phyloP scores from a whole-genome alignment of 1,284 basidiomycete genomes.

The Fomitopsis pinicola region DNA sequence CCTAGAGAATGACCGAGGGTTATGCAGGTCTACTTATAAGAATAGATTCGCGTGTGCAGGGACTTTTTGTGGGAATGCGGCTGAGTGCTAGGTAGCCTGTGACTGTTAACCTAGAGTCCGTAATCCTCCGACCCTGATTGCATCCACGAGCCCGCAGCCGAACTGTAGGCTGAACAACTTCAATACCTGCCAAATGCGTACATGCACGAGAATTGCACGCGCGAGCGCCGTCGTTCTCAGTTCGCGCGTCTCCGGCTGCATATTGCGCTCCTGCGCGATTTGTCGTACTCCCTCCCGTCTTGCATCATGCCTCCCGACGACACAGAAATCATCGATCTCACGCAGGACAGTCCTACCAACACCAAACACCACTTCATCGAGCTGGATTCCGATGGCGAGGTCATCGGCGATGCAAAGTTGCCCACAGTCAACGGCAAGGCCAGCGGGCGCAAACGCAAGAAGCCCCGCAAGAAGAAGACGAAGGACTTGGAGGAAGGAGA shows the following conservation, averaged over 20 bases:
- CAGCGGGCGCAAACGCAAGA: constrained; percentile 16
- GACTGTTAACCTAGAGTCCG: too few species aligned
- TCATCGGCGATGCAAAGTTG: constrained; percentile 3
- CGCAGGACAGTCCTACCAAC: constrained; percentile 14
- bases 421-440: not conserved
- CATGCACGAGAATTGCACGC: not conserved
- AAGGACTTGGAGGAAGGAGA: constrained; percentile 13
- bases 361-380: constrained; percentile 18
- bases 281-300: not conserved
- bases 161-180: not conserved
- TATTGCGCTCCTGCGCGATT: not conserved
- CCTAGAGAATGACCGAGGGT: too few species aligned
- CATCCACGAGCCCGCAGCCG: too few species aligned
- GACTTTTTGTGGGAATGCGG: too few species aligned
- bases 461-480: constrained; percentile 14
- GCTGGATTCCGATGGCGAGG: constrained; percentile 22
- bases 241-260: not conserved
- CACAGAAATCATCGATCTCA: constrained; percentile 34
- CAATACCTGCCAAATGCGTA: not conserved
- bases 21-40: too few species aligned
- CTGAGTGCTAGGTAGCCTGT: too few species aligned
- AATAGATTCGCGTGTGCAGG: too few species aligned
- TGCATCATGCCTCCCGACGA: not conserved
- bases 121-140: not conserved
- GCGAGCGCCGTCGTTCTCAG: not conserved